Base-by-base conservation (phyloP, 2,329 filamentous ascomycete genomes). In the Aplosporella prunicola region DNA sequence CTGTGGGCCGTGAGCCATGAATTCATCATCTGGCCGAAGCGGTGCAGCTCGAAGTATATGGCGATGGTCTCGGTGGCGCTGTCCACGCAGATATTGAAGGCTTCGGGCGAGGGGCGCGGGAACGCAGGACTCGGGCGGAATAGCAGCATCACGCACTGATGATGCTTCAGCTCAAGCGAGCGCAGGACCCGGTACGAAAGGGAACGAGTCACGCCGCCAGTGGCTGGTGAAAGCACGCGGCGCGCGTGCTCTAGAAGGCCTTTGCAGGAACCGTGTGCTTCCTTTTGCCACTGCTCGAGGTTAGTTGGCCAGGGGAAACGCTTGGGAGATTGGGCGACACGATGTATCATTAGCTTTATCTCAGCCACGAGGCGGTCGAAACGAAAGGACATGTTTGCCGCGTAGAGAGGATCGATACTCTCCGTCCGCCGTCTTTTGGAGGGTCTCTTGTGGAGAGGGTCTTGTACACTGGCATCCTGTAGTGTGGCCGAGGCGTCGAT, bases 51-150 rank as follows among this genome's bases (percentile, higher is more conserved):
- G 2, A 63, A 58, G 29, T 65, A 63, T 0, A 66, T 44, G 3
- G 52, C 50, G 9, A 73, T 58, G 5, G 58, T 58, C 13, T 62
- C 52, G 2, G 60, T 47, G 0, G 69, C 63, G 24, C 66, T 67
- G 1, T 55, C 47, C 25, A 67, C 63, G 23, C 70, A 74, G 10
- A 55, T 49, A 0, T 49, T 41, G 1, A 72, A 47, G 1, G 59
- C 48, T 2, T 62, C 57, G 2, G 55, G 50, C 0, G 65, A 55
- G 0, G 71, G 70, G 1, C 62, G 62, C 0, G 67, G 68, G 16
- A 74, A 69, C 0, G 62, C 67, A 0, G 71, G 71, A 23, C 67
- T 74, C 0, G 71, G 70, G 2, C 69, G 59, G 4, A 73, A 45
- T 0, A 74, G 47, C 0, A 74, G 51, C 54, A 74, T 67, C 33